Percentiles rank a stretch among this genome's conserved stretches.
Conservation (phyloP, 2,329 filamentous ascomycete species). For the Sarocladium strictum region DNA sequence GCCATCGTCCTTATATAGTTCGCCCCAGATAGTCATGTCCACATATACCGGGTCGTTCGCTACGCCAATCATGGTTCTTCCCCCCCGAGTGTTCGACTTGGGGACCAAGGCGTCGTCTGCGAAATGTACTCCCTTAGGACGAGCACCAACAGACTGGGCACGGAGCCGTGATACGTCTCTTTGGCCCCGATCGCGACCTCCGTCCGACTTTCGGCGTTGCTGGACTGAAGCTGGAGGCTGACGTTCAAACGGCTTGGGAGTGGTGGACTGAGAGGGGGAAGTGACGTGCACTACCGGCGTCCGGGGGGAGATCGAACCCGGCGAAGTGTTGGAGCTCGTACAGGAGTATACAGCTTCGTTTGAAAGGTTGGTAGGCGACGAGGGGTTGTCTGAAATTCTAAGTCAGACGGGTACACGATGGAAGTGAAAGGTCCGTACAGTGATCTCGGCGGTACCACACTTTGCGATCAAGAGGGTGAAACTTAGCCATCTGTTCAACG, state of each 20-base stretch:
- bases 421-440: not conserved
- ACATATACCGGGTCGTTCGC: not conserved
- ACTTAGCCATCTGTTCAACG: constrained; percentile 1
- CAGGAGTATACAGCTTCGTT: not conserved
- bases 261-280: not conserved
- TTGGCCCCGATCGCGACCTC: not conserved
- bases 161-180: not conserved
- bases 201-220: constrained; percentile 1
- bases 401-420: not conserved
- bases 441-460: constrained; percentile 2
- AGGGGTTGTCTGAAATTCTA: not conserved
- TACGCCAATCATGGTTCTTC: not conserved
- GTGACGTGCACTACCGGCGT: not conserved
- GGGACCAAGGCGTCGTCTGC: not conserved
- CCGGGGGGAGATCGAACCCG: not conserved
- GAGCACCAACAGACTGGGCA: not conserved
- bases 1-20: not conserved
- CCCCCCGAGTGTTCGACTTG: not conserved
- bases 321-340: not conserved
- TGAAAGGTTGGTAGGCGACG: not conserved
- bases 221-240: not conserved
- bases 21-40: not conserved
- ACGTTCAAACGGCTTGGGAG: not conserved
- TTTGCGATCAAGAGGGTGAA: not conserved
- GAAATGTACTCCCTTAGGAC: not conserved